Conservation (phyloP, 2,329 filamentous ascomycete species). For the Pyrenochaeta sp. region DNA sequence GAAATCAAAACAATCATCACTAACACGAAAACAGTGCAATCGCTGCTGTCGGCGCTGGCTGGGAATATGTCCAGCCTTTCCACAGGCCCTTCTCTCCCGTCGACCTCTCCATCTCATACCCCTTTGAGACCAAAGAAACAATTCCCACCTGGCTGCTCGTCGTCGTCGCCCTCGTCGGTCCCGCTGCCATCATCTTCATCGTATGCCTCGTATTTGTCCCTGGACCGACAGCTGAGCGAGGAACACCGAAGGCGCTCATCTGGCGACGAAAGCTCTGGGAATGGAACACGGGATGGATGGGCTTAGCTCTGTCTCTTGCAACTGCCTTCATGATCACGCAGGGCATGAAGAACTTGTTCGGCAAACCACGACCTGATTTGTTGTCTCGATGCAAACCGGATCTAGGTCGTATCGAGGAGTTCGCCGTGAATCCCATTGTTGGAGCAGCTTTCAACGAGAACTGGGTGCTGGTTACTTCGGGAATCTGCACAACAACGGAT, state of each 20-base stretch:
- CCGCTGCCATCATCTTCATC: conserved; percentile 71
- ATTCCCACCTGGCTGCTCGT: conserved; percentile 72
- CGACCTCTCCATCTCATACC: conserved; percentile 82
- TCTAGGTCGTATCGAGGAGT: conserved; percentile 61
- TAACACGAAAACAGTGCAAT: conserved; percentile 54
- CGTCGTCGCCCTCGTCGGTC: conserved; percentile 68
- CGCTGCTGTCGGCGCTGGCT: conserved; percentile 65
- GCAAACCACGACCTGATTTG: conserved; percentile 70
- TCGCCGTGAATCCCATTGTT: conserved; percentile 66
- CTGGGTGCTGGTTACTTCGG: conserved; percentile 74
- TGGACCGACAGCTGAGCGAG: conserved; percentile 69
- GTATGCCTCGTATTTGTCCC: conserved; percentile 75
- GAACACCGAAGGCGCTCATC: conserved; percentile 69
- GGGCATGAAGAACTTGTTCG: conserved; percentile 79
- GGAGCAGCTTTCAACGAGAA: conserved; percentile 59
- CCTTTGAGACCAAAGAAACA: conserved; percentile 73
- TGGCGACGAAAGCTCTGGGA: conserved; percentile 91
- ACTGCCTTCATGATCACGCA: conserved; percentile 81
- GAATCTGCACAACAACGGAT: conserved; percentile 76
- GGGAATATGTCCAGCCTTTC: conserved; percentile 69
- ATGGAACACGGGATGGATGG: conserved; percentile 84
- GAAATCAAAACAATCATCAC: conserved; percentile 2
- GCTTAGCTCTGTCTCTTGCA: conserved; percentile 75
- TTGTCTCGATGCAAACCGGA: conserved; percentile 79
- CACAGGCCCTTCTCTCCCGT: conserved; percentile 74